Conservation (phyloP, 139 green algal species). For the Penium margaritaceum region DNA sequence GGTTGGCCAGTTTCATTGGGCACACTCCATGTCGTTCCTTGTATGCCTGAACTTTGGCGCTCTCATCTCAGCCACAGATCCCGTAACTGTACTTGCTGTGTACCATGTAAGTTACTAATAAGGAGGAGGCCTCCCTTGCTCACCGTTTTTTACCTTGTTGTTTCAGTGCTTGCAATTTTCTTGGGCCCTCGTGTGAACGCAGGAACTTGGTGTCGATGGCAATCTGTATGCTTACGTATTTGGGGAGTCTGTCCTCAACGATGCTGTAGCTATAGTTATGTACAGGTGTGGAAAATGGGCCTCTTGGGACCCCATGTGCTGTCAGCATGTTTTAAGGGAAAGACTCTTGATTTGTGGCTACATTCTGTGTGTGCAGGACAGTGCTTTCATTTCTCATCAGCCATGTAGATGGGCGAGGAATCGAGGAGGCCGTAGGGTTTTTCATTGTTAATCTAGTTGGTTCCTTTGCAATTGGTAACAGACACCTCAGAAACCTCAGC, state of each 20-base stretch:
- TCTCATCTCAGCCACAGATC: constrained; percentile 65
- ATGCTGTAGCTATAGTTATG: constrained; percentile 57
- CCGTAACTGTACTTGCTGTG: constrained; percentile 58
- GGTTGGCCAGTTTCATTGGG: constrained; percentile 8
- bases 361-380: constrained; percentile 22
- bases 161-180: constrained; percentile 5
- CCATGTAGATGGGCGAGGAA: background rate
- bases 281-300: background rate
- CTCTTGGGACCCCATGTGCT: background rate
- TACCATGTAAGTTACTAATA: constrained; percentile 47
- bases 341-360: background rate
- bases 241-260: constrained; percentile 75
- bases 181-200: background rate
- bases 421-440: constrained; percentile 25
- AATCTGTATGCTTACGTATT: constrained; percentile 75
- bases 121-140: no score
- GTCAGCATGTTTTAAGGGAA: no score
- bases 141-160: no score
- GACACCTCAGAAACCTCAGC: no score
- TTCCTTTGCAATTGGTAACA: constrained; percentile 40
- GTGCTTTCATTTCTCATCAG: constrained; percentile 19
- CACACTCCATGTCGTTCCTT: constrained; percentile 25
- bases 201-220: constrained; percentile 50
- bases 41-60: constrained; percentile 52
- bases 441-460: constrained; percentile 53